Evolutionary conservation across 169 alveolate genomes (phyloP).

Genomic region (Eimeria brunetti): DNA sequence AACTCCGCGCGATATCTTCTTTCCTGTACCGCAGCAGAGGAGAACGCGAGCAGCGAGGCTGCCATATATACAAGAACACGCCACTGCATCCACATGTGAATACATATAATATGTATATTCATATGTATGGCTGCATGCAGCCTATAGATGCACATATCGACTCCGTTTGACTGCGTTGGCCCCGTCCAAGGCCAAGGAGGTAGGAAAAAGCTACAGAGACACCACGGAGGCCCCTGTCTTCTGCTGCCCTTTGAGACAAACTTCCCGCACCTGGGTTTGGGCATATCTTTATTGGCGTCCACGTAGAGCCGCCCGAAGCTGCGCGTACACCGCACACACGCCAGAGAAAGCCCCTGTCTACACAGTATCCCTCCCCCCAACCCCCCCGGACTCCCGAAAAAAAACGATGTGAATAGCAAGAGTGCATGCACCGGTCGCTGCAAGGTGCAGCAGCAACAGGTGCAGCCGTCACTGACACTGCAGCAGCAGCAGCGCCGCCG

Average conservation of each 20-base stretch:
- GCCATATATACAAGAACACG: background rate
- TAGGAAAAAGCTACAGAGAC: background rate
- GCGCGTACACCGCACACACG: background rate
- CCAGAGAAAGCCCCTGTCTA: background rate
- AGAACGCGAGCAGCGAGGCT: background rate
- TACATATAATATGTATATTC: background rate
- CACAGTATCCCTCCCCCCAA: background rate
- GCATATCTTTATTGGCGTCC: slow-evolving; percentile 15
- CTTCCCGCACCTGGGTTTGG: slow-evolving; percentile 36
- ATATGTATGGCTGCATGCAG: background rate
- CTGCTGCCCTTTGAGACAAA: background rate
- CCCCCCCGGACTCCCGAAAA: background rate
- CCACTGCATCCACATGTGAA: background rate
- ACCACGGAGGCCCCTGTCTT: background rate
- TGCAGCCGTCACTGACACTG: background rate
- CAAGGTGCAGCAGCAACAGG: background rate
- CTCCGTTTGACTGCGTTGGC: background rate
- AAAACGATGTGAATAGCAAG: background rate
- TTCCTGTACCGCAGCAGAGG: slow-evolving; percentile 79
- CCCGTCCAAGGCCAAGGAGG: background rate
- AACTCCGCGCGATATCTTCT: slow-evolving; percentile 91
- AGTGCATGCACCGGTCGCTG: background rate
- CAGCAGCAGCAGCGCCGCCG: background rate
- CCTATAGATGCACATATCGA: background rate
- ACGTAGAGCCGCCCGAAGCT: slow-evolving; percentile 73